Percentiles rank a stretch among this genome's conserved stretches.
These are phyloP conservation scores for Fusarium sp. DNA, from an alignment of 2,329 filamentous ascomycete species.

Conservation along the genomic window DNA sequence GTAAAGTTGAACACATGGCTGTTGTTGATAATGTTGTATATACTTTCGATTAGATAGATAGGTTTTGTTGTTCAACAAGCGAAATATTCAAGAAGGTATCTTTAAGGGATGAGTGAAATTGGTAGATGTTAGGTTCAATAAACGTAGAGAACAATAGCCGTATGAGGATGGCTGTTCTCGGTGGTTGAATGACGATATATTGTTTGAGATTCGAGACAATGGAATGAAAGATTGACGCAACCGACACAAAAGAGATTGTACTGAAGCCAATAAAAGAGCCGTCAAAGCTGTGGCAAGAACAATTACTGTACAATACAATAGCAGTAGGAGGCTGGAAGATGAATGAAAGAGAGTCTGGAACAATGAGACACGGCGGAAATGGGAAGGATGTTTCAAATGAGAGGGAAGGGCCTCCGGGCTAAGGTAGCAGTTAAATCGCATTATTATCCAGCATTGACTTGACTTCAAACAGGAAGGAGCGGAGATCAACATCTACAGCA, in stretches of 20 bases:
- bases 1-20: slow-evolving; percentile 27
- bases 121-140: not conserved
- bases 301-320: slow-evolving; percentile 16
- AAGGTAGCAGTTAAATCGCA: slow-evolving; percentile 6
- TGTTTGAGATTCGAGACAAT: slow-evolving; percentile 26
- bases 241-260: not conserved
- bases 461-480: slow-evolving; percentile 32
- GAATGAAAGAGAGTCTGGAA: slow-evolving; percentile 27
- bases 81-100: not conserved
- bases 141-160: slow-evolving; percentile 3
- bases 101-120: not conserved
- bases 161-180: slow-evolving; percentile 13
- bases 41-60: not conserved
- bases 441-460: slow-evolving; percentile 14
- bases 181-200: slow-evolving; percentile 16
- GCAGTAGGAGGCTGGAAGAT: slow-evolving; percentile 27
- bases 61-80: not conserved
- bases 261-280: slow-evolving; percentile 10
- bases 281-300: slow-evolving; percentile 23
- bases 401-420: not conserved
- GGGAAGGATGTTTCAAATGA: slow-evolving; percentile 37
- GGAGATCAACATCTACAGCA: slow-evolving; percentile 26
- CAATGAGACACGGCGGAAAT: slow-evolving; percentile 13
- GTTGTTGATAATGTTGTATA: slow-evolving; percentile 13
- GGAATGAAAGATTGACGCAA: slow-evolving; percentile 38